phyloP scores from a whole-genome alignment of 1,284 basidiomycete genomes.

The Cryptococcus sp. region DNA sequence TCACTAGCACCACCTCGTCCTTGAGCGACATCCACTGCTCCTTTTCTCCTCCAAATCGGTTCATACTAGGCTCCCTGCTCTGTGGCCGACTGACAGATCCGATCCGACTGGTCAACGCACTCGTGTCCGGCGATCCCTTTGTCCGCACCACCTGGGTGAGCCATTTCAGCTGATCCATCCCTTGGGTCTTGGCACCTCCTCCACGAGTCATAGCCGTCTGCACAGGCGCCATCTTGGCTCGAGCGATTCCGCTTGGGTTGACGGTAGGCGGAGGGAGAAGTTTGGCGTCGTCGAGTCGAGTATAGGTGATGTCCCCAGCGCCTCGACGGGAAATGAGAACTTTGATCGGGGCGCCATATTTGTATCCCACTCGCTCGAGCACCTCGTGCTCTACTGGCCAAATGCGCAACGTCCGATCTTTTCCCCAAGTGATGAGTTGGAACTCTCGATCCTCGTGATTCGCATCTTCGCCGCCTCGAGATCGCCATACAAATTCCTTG shows the following conservation, averaged over 20 bases:
- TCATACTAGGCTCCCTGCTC: slow-evolving; percentile 20
- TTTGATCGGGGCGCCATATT: slow-evolving; percentile 50
- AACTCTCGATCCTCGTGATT: slow-evolving; percentile 64
- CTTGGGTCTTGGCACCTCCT: slow-evolving; percentile 23
- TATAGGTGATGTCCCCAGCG: slow-evolving; percentile 43
- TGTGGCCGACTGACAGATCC: slow-evolving; percentile 15
- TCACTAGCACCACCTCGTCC: slow-evolving; percentile 77
- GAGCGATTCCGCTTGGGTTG: slow-evolving; percentile 30
- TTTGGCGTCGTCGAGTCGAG: slow-evolving; percentile 22
- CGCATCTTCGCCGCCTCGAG: slow-evolving; percentile 50
- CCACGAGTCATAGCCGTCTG: slow-evolving; percentile 46
- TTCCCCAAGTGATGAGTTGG: slow-evolving; percentile 95
- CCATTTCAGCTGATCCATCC: slow-evolving; percentile 47
- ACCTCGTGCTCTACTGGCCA: slow-evolving; percentile 77
- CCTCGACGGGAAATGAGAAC: slow-evolving; percentile 51
- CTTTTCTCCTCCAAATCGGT: slow-evolving; percentile 10
- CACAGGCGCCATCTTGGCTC: slow-evolving; percentile 26
- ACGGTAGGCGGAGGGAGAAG: slow-evolving; percentile 22
- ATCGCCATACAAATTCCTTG: slow-evolving; percentile 97
- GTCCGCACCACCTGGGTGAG: slow-evolving; percentile 42
- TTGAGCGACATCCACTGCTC: slow-evolving; percentile 56
- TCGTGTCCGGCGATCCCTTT: slow-evolving; percentile 23
- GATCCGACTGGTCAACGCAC: slow-evolving; percentile 17
- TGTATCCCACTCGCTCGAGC: slow-evolving; percentile 47
- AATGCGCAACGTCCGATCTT: slow-evolving; percentile 84